These are phyloP conservation scores for Amaranthus cruentus DNA, from an alignment of 148 eudicot genomes.

Conservation along the genomic window DNA sequence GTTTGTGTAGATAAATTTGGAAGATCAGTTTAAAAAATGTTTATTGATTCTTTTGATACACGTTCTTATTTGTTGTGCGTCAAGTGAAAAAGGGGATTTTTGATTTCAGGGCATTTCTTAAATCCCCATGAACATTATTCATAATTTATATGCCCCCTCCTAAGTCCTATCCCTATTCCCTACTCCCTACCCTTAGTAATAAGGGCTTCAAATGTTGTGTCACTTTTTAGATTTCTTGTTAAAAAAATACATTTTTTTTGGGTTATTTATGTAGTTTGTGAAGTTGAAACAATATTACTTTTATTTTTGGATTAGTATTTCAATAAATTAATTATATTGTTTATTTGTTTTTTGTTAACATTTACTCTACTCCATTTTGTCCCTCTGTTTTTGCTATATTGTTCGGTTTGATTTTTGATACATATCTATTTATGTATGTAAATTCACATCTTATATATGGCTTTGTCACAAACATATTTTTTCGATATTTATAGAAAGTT, in stretches of 20 bases:
- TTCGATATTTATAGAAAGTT: no score
- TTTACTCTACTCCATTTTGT: no score
- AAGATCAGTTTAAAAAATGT: conserved; percentile 26
- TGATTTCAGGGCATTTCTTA: conserved; percentile 27
- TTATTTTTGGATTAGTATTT: conserved; percentile 7
- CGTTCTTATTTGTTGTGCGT: conserved; percentile 36
- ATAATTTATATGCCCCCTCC: conserved; percentile 19
- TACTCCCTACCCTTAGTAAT: conserved; percentile 14
- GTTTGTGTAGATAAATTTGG: conserved; percentile 35
- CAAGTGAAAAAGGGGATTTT: conserved; percentile 21
- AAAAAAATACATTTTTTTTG: not conserved
- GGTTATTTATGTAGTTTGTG: conserved; percentile 4
- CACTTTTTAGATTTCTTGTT: conserved; percentile 17
- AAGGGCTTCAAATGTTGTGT: conserved; percentile 24
- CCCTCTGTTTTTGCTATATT: no score
- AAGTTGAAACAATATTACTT: conserved; percentile 1
- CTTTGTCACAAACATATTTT: no score
- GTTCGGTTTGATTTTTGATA: no score
- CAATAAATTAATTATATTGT: conserved; percentile 13
- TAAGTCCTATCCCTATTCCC: not conserved
- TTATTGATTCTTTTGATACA: conserved; percentile 47
- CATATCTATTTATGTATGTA: no score
- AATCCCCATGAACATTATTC: conserved; percentile 40
- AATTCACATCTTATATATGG: no score
- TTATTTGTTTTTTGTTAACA: not conserved